A percentile compares a stretch with the other conserved stretches of the same genome.
Evolutionary conservation across 2,329 filamentous ascomycete species (phyloP).

Genomic region (Talaromyces funiculosus): DNA sequence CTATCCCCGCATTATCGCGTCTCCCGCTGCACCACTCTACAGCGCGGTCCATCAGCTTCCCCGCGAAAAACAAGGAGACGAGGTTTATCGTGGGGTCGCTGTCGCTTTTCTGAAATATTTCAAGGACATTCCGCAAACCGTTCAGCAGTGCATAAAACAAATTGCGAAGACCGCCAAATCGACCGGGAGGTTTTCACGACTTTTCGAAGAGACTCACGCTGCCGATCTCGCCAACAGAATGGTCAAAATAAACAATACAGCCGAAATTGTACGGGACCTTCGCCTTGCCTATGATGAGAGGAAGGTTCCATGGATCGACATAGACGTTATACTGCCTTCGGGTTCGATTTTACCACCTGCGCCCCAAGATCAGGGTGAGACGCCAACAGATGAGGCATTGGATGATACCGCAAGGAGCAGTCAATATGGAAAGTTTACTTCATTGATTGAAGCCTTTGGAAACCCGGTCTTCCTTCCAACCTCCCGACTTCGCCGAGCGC

Average conservation of each 20-base stretch:
- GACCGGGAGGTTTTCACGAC: constrained; percentile 57
- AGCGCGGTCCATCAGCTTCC: constrained; percentile 83
- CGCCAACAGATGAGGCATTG: constrained; percentile 23
- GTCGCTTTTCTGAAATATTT: constrained; percentile 96
- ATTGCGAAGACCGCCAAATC: constrained; percentile 49
- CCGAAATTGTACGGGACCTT: constrained; percentile 67
- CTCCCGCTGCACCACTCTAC: constrained; percentile 87
- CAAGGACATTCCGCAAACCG: constrained; percentile 69
- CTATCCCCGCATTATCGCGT: constrained; percentile 86
- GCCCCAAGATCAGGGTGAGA: constrained; percentile 59
- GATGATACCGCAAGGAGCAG: constrained; percentile 19
- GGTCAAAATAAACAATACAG: constrained; percentile 70
- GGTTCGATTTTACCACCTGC: constrained; percentile 64
- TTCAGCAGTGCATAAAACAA: constrained; percentile 64
- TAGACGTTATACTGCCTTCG: constrained; percentile 79
- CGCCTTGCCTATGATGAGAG: constrained; percentile 73
- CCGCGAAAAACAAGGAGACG: constrained; percentile 91
- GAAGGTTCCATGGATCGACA: constrained; percentile 74
- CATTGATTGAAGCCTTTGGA: constrained; percentile 72
- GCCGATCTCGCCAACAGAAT: constrained; percentile 83
- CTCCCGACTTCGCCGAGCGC: constrained; percentile 73
- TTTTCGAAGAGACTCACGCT: constrained; percentile 90
- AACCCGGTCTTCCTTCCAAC: constrained; percentile 83
- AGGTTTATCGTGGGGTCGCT: constrained; percentile 82
- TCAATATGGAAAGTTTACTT: constrained; percentile 72